Evolutionary conservation across 2,329 filamentous ascomycete genomes (phyloP).

Genomic region (Talaromyces piceae): DNA sequence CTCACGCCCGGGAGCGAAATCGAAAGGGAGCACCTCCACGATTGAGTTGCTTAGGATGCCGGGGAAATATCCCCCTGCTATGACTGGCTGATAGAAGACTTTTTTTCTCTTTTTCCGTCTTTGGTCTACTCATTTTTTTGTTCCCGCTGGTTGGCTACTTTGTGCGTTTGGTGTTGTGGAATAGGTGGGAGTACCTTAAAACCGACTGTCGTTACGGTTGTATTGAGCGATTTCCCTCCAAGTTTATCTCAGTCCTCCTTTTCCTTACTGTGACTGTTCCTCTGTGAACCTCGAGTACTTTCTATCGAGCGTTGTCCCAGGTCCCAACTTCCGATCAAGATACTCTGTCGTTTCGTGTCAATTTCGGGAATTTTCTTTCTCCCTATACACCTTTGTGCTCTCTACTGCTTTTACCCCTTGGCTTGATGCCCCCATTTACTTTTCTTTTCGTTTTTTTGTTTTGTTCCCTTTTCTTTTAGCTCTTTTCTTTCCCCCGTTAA

Average conservation of each 20-base stretch:
- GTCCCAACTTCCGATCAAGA: not conserved
- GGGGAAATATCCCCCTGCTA: slow-evolving; percentile 25
- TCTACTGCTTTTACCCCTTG: not conserved
- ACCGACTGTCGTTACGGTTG: not conserved
- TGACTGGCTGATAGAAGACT: slow-evolving; percentile 5
- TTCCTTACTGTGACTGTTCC: no score
- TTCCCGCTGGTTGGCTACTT: not conserved
- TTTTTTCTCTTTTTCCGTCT: no score
- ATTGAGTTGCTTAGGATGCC: slow-evolving; percentile 30
- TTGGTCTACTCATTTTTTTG: not conserved
- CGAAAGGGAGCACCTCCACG: slow-evolving; percentile 23
- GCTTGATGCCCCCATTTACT: not conserved
- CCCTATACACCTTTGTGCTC: not conserved
- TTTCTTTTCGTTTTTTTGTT: slow-evolving; percentile 5
- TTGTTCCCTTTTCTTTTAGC: slow-evolving; percentile 9
- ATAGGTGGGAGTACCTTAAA: not conserved
- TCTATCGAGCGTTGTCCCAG: no score
- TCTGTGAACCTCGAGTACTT: not conserved
- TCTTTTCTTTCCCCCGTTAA: slow-evolving; percentile 11
- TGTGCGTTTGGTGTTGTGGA: not conserved
- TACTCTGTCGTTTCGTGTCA: not conserved
- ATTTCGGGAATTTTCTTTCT: not conserved
- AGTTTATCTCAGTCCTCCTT: not conserved
- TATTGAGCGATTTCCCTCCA: not conserved
- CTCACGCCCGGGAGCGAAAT: slow-evolving; percentile 13